phyloP scores from a whole-genome alignment of 768 basidiomycete species.

The Boletus sp. region DNA sequence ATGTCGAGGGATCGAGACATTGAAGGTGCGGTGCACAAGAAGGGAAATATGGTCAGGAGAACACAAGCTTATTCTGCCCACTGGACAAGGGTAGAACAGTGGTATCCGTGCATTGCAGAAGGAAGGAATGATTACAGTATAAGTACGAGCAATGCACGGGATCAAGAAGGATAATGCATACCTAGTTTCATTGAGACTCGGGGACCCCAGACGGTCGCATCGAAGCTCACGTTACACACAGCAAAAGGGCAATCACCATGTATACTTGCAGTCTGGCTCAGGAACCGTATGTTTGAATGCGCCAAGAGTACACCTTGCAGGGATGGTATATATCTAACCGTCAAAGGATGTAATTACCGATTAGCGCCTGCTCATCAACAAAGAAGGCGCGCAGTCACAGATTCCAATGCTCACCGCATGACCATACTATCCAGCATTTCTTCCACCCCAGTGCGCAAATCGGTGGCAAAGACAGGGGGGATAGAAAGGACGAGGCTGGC shows the following conservation, averaged over 20 bases:
- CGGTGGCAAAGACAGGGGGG: slow-evolving; percentile 74
- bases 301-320: slow-evolving; percentile 83
- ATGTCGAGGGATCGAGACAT: slow-evolving; percentile 89
- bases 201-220: slow-evolving; percentile 88
- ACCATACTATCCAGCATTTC: slow-evolving; percentile 94
- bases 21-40: slow-evolving; percentile 88
- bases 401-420: slow-evolving; percentile 69
- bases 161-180: slow-evolving; percentile 33
- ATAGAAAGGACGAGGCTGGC: slow-evolving; percentile 72
- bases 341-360: not conserved
- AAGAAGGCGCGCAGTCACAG: slow-evolving; percentile 1
- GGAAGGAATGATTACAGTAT: not conserved
- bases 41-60: slow-evolving; percentile 92
- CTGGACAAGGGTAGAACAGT: slow-evolving; percentile 37
- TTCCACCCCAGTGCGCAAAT: slow-evolving; percentile 70
- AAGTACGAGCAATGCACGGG: not conserved
- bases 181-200: slow-evolving; percentile 76
- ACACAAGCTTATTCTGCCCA: slow-evolving; percentile 81
- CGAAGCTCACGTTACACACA: slow-evolving; percentile 69
- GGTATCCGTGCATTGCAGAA: not conserved
- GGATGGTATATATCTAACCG: slow-evolving; percentile 80
- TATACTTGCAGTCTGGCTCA: slow-evolving; percentile 60
- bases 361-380: slow-evolving; percentile 1
- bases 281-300: slow-evolving; percentile 74
- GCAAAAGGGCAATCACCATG: slow-evolving; percentile 84